Evolutionary conservation across 225 moss, liverwort and hornwort genomes (phyloP).

Genomic region (Asterella californica): DNA sequence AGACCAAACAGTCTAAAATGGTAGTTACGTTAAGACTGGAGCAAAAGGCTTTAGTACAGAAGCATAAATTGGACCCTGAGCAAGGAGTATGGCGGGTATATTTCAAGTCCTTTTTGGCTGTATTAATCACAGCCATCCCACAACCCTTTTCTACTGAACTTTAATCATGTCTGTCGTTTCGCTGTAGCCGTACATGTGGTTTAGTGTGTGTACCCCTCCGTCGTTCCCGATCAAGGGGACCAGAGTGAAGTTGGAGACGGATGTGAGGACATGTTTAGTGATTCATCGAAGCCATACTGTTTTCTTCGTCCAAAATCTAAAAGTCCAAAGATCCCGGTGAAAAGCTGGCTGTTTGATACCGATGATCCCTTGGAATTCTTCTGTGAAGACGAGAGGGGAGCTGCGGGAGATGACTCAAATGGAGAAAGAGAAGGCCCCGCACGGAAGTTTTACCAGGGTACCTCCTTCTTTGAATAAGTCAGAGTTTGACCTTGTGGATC

Average conservation of each 20-base stretch:
- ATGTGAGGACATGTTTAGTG: neutral
- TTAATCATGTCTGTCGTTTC: neutral
- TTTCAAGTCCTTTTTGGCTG: neutral
- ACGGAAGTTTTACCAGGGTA: constrained; percentile 64
- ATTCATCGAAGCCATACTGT: neutral
- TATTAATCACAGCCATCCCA: neutral
- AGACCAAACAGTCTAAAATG: constrained; percentile 50
- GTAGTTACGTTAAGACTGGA: constrained; percentile 52
- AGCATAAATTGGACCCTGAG: constrained; percentile 28
- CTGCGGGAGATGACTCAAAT: constrained; percentile 48
- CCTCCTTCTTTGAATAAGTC: neutral
- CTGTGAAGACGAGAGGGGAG: constrained; percentile 46
- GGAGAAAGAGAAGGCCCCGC: constrained; percentile 47
- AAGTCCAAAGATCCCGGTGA: too few relatives aligned
- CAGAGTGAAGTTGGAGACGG: neutral
- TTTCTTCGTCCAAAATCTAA: too few relatives aligned
- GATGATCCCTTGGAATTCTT: neutral
- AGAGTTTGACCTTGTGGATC: neutral
- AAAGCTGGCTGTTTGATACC: neutral
- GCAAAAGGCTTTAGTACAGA: constrained; percentile 44
- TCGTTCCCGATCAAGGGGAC: neutral
- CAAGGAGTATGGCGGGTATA: constrained; percentile 38
- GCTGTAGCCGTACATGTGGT: neutral
- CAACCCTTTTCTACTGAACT: neutral
- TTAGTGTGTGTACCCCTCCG: neutral